Percentiles rank a stretch among this genome's conserved stretches.
Evolutionary conservation across 1,284 basidiomycete species (phyloP).

Genomic region (Agaricales sp.): DNA sequence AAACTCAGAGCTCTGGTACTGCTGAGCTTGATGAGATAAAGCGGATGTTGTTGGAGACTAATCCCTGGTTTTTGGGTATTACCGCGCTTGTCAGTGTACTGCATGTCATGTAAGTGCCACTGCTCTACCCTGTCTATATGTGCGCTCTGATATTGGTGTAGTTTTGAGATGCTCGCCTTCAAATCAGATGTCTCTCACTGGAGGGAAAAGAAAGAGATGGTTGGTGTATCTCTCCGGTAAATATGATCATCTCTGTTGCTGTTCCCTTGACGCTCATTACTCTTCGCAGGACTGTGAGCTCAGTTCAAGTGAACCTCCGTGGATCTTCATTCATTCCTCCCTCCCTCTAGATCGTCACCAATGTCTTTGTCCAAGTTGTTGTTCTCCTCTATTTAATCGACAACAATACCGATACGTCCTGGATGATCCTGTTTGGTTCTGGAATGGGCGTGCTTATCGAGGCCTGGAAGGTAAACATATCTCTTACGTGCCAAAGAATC

Average conservation of each 20-base stretch:
- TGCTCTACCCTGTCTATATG: constrained; percentile 2
- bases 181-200: constrained; percentile 92
- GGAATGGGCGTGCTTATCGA: constrained; percentile 86
- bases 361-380: constrained; percentile 85
- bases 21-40: constrained; percentile 90
- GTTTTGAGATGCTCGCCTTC: constrained; percentile 93
- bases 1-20: constrained; percentile 54
- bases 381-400: constrained; percentile 92
- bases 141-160: constrained; percentile 21
- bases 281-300: constrained; percentile 9
- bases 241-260: too few species aligned
- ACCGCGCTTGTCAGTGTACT: constrained; percentile 78
- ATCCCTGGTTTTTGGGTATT: constrained; percentile 79
- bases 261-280: too few species aligned
- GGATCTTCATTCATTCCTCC: too few species aligned
- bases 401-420: constrained; percentile 90
- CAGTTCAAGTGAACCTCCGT: constrained; percentile 9
- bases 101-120: constrained; percentile 66
- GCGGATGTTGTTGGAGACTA: constrained; percentile 90
- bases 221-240: constrained; percentile 75
- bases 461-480: constrained; percentile 77
- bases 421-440: constrained; percentile 91
- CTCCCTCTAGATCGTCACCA: constrained; percentile 70
- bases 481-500: constrained; percentile 10
- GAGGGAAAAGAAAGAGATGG: constrained; percentile 84